phyloP scores from a whole-genome alignment of 371 early-diverging fungal genomes.

The Rhizopus sp. region DNA sequence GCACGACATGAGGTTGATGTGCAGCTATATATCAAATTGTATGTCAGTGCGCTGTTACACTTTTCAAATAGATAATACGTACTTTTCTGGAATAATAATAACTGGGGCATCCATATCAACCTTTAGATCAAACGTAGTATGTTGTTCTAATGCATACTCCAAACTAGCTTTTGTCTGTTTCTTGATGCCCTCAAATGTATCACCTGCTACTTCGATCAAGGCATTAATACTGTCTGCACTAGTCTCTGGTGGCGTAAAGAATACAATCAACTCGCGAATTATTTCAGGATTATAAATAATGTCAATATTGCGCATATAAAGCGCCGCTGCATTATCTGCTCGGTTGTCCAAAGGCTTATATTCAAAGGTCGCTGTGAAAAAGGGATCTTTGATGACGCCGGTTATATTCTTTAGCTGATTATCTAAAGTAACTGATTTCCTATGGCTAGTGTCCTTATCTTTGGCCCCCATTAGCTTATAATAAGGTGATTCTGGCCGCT shows the following conservation, averaged over 20 bases:
- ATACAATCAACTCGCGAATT: conserved; percentile 73
- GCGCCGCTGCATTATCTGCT: conserved; percentile 82
- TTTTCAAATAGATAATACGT: conserved; percentile 4
- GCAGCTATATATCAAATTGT: conserved; percentile 51
- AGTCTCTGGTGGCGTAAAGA: conserved; percentile 84
- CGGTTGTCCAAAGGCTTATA: conserved; percentile 85
- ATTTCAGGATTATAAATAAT: conserved; percentile 87
- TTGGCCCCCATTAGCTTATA: conserved; percentile 85
- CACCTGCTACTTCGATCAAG: conserved; percentile 82
- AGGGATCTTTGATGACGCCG: conserved; percentile 57
- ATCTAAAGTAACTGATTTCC: conserved; percentile 26
- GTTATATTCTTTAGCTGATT: conserved; percentile 17
- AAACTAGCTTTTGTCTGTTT: conserved; percentile 89
- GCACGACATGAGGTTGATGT: conserved; percentile 65
- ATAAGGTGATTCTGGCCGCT: conserved; percentile 74
- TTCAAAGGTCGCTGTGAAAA: conserved; percentile 85
- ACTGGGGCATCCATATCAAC: conserved; percentile 98
- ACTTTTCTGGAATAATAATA: conserved; percentile 91
- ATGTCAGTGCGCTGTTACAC: neutral
- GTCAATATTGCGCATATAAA: conserved; percentile 90
- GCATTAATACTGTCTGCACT: conserved; percentile 77
- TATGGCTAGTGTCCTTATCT: conserved; percentile 43
- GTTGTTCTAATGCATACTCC: conserved; percentile 86
- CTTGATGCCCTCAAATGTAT: conserved; percentile 86
- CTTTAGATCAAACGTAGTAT: conserved; percentile 85